Evolutionary conservation across 352 stramenopile genomes (phyloP).

Genomic region (Globisporangium cylindrosporum): DNA sequence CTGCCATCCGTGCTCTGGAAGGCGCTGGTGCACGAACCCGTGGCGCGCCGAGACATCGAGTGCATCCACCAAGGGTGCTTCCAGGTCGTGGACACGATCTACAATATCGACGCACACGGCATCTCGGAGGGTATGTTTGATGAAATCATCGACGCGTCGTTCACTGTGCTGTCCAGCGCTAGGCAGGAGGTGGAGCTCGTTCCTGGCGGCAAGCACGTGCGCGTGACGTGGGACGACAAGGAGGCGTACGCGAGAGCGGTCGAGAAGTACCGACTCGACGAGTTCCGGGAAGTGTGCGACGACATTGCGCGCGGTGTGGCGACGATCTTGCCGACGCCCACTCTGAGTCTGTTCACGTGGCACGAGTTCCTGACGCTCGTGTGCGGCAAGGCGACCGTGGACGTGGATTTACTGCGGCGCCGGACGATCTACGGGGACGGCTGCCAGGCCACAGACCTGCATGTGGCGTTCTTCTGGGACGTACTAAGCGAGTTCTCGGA

Average conservation of each 20-base stretch:
- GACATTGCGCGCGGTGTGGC: constrained; percentile 78
- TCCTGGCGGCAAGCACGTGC: constrained; percentile 68
- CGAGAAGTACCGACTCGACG: constrained; percentile 70
- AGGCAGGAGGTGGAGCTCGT: constrained; percentile 78
- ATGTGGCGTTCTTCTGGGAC: constrained; percentile 91
- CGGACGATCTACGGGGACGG: constrained; percentile 90
- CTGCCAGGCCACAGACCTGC: constrained; percentile 78
- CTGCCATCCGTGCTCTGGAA: constrained; percentile 93
- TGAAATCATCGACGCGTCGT: constrained; percentile 89
- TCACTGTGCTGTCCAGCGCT: constrained; percentile 85
- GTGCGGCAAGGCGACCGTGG: constrained; percentile 86
- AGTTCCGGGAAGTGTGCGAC: constrained; percentile 76
- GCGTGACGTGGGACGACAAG: constrained; percentile 90
- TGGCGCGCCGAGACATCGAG: constrained; percentile 81
- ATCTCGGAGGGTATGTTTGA: constrained; percentile 88
- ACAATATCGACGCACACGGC: constrained; percentile 69
- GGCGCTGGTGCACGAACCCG: constrained; percentile 77
- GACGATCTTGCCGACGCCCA: constrained; percentile 82
- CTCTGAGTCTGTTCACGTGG: constrained; percentile 85
- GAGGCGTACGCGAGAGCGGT: constrained; percentile 78
- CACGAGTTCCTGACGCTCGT: constrained; percentile 87
- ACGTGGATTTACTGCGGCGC: constrained; percentile 81
- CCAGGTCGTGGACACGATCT: constrained; percentile 88
- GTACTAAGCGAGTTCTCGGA: constrained; percentile 83
- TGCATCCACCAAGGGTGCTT: constrained; percentile 82